Base-by-base conservation (phyloP, 1,139 yeast genomes). In the Hyphopichia khmerensis region DNA sequence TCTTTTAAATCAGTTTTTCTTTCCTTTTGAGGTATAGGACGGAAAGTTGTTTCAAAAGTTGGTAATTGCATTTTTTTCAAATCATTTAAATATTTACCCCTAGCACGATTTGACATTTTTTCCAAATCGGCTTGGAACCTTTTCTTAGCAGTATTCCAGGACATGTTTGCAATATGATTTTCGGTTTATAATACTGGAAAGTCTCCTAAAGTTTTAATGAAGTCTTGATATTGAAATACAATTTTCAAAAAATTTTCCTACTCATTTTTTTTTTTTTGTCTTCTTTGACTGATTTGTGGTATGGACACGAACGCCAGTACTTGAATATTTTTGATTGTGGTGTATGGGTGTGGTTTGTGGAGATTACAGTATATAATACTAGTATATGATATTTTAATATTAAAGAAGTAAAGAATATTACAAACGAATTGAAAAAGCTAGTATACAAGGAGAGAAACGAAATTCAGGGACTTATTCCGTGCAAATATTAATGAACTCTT, bases 401-500 rank as follows among this genome's bases (percentile, higher is more conserved):
- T 26, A 26, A 7, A 26, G 33, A 14, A 30, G 7, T 27, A 11
- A 27, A 21, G 24, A 21, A n/a, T n/a, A n/a, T n/a, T n/a, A n/a
- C n/a, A 27, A 31, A 31, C 5, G 9, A 31, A 31, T 8, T 6
- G 19, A 31, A 7, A 17, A 21, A 6, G 8, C 24, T 24, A 41
- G 23, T 33, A 31, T 27, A 33, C 37, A 34, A 13, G 10, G 16
- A 17, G 17, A 6, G n/a, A 15, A 4, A 17, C 32, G n/a, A 14
- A 29, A 13, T 7, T 13, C 11, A n/a, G 24, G 32, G n/a, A 46
- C 35, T 51, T 65, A 76, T 50, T 89, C 96, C 23, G 89, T 82
- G 60, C 96, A 89, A 38, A 91, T 89, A 47, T 87, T 86, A 48
- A 89, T 87, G 62, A 93, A 95, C 68, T 95, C 99, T 49, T 89